Base-by-base conservation (phyloP, 2,329 filamentous ascomycete species). In the Ploettnerulaceae sp. region DNA sequence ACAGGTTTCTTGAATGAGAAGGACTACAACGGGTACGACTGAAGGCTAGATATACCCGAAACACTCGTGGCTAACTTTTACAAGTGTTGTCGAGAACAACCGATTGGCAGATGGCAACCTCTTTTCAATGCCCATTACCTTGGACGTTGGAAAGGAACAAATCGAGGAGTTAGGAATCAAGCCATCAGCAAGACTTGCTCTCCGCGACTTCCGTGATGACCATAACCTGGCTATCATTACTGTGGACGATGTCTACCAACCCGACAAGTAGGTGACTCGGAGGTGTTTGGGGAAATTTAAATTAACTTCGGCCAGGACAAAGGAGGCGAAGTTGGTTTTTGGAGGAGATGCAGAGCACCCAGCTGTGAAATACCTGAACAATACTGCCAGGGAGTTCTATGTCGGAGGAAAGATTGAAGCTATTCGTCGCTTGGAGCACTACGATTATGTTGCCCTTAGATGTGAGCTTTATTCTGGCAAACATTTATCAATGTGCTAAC, bases 391-490 rank as follows among this genome's bases (percentile, higher is more conserved):
- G 62, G 89, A 95, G 51, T 94, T 83, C 69, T 97, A 97, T 70
- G 79, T 98, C 53, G 93, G 93, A 66, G 93, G 93, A 67, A 96
- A 94, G 80, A 73, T 98, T 56, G 88, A 97, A 67, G 93, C 93
- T 53, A 83, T 98, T 67, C 91, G 91, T 78, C 86, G 89, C 60
- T 79, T 95, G 52, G 89, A 94, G 74, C 93, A 98, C 77, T 98
- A 98, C 75, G 93, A 98, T 74, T 97, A 97, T 74, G 88, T 97
- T 59, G 93, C 87, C 64, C 81, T 97, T 49, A 83, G 93, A 75
- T 97, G 86, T 88, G 76, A 69, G 84, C 69, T 42, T n/a, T 14
- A 9, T 15, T 15, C 28, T 22, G 26, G 21, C 31, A 22, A 3
- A 22, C 7, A n/a, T 26, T 25, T 26, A 11, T 14, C 5, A 20